Conservation (phyloP, 2,329 filamentous ascomycete genomes). For the Mycosphaerelloides madeirae region DNA sequence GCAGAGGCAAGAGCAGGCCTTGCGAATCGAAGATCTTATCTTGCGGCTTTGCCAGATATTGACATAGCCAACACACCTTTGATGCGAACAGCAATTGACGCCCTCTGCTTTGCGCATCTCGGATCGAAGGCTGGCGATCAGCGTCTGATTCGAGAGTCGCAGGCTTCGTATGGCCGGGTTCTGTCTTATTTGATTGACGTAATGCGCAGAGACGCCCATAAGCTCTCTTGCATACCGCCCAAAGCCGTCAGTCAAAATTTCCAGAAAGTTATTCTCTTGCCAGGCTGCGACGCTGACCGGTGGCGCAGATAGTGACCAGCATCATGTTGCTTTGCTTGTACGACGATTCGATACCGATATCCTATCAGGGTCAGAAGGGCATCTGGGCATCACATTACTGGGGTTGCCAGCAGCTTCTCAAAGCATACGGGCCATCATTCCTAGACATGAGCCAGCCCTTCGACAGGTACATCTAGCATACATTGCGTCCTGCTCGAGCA, state of each 20-base stretch:
- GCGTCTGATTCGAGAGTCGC: conserved; percentile 7
- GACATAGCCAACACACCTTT: conserved; percentile 6
- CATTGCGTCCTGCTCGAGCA: too few species aligned
- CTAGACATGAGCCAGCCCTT: conserved; percentile 10
- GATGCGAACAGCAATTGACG: conserved; percentile 7
- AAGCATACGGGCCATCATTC: conserved; percentile 6
- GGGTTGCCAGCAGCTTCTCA: conserved; percentile 7
- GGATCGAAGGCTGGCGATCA: conserved; percentile 6
- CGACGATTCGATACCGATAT: conserved; percentile 8
- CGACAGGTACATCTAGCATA: background rate
- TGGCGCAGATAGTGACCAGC: conserved; percentile 2
- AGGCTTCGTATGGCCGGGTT: conserved; percentile 8
- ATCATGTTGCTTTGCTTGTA: conserved; percentile 12
- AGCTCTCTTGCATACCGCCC: conserved; percentile 1
- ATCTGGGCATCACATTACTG: conserved; percentile 9
- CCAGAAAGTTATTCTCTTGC: too few species aligned
- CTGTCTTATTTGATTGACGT: conserved; percentile 4
- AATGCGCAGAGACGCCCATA: background rate
- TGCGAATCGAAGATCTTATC: conserved; percentile 8
- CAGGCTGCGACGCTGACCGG: too few species aligned
- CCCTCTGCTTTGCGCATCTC: conserved; percentile 9
- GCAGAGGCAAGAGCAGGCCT: conserved; percentile 8
- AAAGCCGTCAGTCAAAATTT: conserved; percentile 1
- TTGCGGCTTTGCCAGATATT: conserved; percentile 9
- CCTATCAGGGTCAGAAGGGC: conserved; percentile 1